A percentile compares a stretch with the other conserved stretches of the same genome.
phyloP scores from a whole-genome alignment of 2,329 filamentous ascomycete genomes.

The Daldinia sp. region DNA sequence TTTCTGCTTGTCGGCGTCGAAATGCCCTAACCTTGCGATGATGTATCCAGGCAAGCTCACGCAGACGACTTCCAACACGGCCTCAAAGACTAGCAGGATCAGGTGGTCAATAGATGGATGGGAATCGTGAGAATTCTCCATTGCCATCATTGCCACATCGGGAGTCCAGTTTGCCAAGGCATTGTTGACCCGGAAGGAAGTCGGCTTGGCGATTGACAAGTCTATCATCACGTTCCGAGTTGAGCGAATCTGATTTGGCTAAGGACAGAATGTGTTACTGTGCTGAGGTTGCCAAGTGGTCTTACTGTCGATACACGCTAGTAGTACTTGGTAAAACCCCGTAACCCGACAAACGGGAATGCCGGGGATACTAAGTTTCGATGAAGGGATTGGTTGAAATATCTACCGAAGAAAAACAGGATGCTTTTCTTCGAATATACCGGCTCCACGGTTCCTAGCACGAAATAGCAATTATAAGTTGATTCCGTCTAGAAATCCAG shows the following conservation, averaged over 20 bases:
- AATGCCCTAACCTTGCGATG: slow-evolving; percentile 88
- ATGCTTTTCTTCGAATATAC: neutral
- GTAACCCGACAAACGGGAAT: slow-evolving; percentile 20
- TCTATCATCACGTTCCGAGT: slow-evolving; percentile 50
- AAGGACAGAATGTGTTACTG: slow-evolving; percentile 1
- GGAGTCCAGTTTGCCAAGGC: slow-evolving; percentile 44
- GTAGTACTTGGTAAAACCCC: slow-evolving; percentile 2
- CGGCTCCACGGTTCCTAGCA: slow-evolving; percentile 1
- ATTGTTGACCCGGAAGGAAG: slow-evolving; percentile 59
- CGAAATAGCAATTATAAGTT: slow-evolving; percentile 11
- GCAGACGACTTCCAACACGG: slow-evolving; percentile 70
- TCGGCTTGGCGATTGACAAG: slow-evolving; percentile 55
- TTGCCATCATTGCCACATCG: slow-evolving; percentile 57
- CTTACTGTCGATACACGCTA: slow-evolving; percentile 1
- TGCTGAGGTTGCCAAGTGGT: neutral
- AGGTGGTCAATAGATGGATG: slow-evolving; percentile 78
- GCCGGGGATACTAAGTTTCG: slow-evolving; percentile 9
- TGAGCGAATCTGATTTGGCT: neutral
- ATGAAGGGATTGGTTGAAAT: slow-evolving; percentile 1
- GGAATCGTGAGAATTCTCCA: slow-evolving; percentile 59
- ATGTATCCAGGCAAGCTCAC: slow-evolving; percentile 95
- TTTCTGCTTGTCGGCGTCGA: slow-evolving; percentile 95
- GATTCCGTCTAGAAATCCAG: slow-evolving; percentile 32
- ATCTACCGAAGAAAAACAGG: neutral
- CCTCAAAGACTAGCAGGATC: slow-evolving; percentile 88